Base-by-base conservation (phyloP, 2,329 filamentous ascomycete species). In the Amesomyces nigricolor region DNA sequence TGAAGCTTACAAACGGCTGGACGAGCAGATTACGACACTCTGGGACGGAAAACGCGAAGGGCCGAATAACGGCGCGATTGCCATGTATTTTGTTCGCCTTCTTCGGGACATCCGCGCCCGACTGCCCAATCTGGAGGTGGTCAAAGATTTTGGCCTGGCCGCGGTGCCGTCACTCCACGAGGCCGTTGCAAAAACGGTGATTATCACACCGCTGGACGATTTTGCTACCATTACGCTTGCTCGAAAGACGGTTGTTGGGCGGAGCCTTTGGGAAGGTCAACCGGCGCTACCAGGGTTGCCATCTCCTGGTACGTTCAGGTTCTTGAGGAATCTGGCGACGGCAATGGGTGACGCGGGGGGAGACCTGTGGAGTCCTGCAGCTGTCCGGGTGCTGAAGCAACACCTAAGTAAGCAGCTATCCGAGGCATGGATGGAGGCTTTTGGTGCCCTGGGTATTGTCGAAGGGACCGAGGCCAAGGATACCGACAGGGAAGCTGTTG, bases 311-410 rank as follows among this genome's bases (percentile, higher is more conserved):
- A 75, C 83, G 0, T 95, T 95, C 66, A 81, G 79, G 57, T 85
- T 95, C 53, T 66, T 96, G 47, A 81, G 83, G 22, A 76, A 76
- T 44, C 66, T 95, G 29, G 80, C 82, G 4, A 72, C 74, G 46
- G 75, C 78, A 5, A 95, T 96, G 89, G 79, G 79, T 3, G 74
- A 78, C 11, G 74, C 80, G 3, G 91, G 91, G 0, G 75, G 81
- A 45, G 92, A 96, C 67, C 70, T 96, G 2, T 97, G 91, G 91
- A 91, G 86, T 51, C 78, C 82, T 2, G 75, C 77, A 2, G 87
- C 88, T 0, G 80, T 91, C 1, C 63, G 64, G 0, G 73, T 75
- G 0, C 65, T 95, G 60, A 94, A 90, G 70, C 66, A 64, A n/a
- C 68, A 75, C 45, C 65, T 90, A 5, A 68, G 73, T 5, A 69